Conservation (phyloP, 176 grass and related monocot genomes). For the Hyparrhenia diplandra region DNA sequence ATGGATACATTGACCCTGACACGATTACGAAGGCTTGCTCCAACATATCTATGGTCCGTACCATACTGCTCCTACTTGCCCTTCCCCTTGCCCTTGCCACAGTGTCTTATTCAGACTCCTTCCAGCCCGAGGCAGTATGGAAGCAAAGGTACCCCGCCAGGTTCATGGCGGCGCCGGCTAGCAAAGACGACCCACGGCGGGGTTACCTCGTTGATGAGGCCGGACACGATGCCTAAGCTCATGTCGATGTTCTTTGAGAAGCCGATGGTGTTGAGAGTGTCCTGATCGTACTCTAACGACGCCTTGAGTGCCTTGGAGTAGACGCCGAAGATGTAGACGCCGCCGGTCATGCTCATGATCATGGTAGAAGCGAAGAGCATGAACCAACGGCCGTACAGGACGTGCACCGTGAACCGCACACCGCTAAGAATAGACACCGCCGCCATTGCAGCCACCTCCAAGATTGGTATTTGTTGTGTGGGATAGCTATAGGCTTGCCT, state of each 20-base stretch:
- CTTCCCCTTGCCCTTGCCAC: too few relatives aligned
- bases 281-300: background rate
- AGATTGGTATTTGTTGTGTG: background rate
- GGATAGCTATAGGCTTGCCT: too few relatives aligned
- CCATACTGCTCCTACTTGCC: too few relatives aligned
- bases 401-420: background rate
- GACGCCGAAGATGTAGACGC: background rate
- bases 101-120: too few relatives aligned
- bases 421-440: background rate
- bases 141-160: background rate
- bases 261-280: background rate
- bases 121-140: too few relatives aligned
- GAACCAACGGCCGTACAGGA: background rate
- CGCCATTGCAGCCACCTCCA: background rate
- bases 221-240: background rate
- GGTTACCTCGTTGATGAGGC: background rate
- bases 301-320: background rate
- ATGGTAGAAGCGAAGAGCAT: background rate
- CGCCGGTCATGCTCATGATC: background rate
- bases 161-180: background rate
- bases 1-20: too few relatives aligned
- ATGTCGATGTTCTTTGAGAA: background rate
- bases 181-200: background rate
- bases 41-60: too few relatives aligned
- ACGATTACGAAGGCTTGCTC: too few relatives aligned